Evolutionary conservation across 768 basidiomycete species (phyloP).

Genomic region (Tylopilus rubrobrunneus): DNA sequence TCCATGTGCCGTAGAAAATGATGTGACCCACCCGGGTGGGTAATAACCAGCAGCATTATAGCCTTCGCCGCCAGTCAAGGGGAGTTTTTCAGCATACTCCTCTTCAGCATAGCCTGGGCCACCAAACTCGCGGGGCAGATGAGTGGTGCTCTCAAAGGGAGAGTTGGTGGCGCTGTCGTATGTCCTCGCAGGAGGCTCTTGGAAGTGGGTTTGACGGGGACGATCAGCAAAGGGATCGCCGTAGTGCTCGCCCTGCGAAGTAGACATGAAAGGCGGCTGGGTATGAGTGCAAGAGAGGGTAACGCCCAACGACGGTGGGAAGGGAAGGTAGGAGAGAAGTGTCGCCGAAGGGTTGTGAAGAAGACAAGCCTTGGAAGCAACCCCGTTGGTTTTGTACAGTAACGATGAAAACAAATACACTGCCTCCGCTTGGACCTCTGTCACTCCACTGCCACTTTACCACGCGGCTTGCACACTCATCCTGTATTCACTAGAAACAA

Average conservation of each 20-base stretch:
- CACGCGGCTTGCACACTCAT: too few relatives aligned
- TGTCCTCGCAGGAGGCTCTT: conserved; percentile 51
- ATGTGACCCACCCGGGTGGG: conserved; percentile 60
- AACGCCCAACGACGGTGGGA: conserved; percentile 8
- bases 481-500: too few relatives aligned
- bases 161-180: conserved; percentile 37
- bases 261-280: conserved; percentile 21
- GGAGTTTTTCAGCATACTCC: conserved; percentile 73
- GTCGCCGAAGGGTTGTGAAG: conserved; percentile 21
- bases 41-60: conserved; percentile 62
- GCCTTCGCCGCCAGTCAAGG: conserved; percentile 56
- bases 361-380: conserved; percentile 15
- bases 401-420: conserved; percentile 34
- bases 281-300: not conserved
- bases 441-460: conserved; percentile 20
- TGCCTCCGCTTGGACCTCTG: conserved; percentile 26
- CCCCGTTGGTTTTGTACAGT: conserved; percentile 22
- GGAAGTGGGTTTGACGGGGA: conserved; percentile 53
- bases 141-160: conserved; percentile 56
- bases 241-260: conserved; percentile 33
- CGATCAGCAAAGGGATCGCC: conserved; percentile 75
- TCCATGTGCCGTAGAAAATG: not conserved
- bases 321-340: conserved; percentile 3
- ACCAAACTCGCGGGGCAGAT: conserved; percentile 52
- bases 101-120: conserved; percentile 53